Base-by-base conservation (phyloP, 768 basidiomycete genomes). In the Gymnopilus junonius region DNA sequence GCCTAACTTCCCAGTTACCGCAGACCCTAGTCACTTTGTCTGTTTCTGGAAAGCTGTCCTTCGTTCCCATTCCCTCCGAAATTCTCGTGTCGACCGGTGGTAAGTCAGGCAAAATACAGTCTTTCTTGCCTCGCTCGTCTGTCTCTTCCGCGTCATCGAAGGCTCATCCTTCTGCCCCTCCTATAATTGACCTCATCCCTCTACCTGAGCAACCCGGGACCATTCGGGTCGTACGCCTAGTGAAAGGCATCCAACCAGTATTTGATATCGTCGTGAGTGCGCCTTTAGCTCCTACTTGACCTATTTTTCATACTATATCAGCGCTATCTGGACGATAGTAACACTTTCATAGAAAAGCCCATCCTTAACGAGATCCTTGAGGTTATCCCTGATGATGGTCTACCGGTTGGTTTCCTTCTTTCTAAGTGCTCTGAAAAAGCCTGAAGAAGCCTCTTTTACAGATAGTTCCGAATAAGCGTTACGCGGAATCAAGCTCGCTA, bases 401-500 rank as follows among this genome's bases (percentile, higher is more conserved):
- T 65, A 55, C 45, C 67, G 58, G 67, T 69, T 57, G 20, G 61
- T 58, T 62, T 42, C 51, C 23, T 35, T 45, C 56, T 17, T 50
- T 37, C 35, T 55, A 45, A 43, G 11, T 40, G 23, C 32, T n/a
- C 43, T 31, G 25, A 53, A 23, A 15, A 58, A 29, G 58, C 45
- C 23, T 42, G 40, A 61, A 27, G 17, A 39, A 51, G 29, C 20
- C 23, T 43, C n/a, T 20, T 62, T 54, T 46, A n/a, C 63, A 85
- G 87, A 73, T 75, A 48, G 73, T 78, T 27, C 77, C 83, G 15
- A 87, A 82, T 67, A 87, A 85, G 68, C 87, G 93, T 40, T 94
- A 94, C 72, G 76, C 78, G 50, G 93, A 94, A 72, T 73, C 83
- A 8, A 77, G 88, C 8, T 77, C 82, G 8, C 67, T 91, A n/a